Conservation (phyloP, 768 basidiomycete species). For the Boletus vermiculosoides region DNA sequence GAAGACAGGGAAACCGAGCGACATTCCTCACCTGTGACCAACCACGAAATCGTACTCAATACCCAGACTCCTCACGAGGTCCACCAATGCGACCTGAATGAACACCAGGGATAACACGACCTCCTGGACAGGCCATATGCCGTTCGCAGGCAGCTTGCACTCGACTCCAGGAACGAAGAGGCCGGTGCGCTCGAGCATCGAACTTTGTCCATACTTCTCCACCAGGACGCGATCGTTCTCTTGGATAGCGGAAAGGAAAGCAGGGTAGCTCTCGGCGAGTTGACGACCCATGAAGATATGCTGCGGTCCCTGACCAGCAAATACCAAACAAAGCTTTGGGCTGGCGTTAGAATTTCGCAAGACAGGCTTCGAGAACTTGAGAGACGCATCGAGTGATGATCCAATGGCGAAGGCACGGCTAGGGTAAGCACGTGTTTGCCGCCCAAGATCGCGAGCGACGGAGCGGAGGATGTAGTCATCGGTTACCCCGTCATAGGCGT, state of each 20-base stretch:
- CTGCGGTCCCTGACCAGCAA: conserved; percentile 38
- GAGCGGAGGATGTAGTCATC: conserved; percentile 28
- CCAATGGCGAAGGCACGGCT: conserved; percentile 28
- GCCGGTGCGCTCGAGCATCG: conserved; percentile 35
- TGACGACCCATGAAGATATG: conserved; percentile 38
- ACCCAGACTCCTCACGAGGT: conserved; percentile 33
- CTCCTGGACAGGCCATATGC: conserved; percentile 35
- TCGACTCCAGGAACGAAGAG: conserved; percentile 31
- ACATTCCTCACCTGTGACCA: conserved; percentile 31
- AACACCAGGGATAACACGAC: conserved; percentile 35
- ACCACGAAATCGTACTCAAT: conserved; percentile 35
- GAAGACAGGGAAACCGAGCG: background rate
- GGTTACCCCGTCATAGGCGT: conserved; percentile 15
- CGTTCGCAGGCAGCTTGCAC: conserved; percentile 22
- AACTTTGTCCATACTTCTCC: conserved; percentile 27
- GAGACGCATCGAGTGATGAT: conserved; percentile 17
- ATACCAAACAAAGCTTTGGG: conserved; percentile 36
- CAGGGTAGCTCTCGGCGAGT: conserved; percentile 32
- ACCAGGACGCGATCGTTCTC: conserved; percentile 36
- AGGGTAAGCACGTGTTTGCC: conserved; percentile 32
- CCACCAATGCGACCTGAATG: conserved; percentile 34
- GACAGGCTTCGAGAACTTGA: conserved; percentile 32
- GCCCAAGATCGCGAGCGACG: conserved; percentile 27
- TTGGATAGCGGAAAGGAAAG: conserved; percentile 30
- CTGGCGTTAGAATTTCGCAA: conserved; percentile 22